Evolutionary conservation across 2,329 filamentous ascomycete species (phyloP).

Genomic region (Colletotrichum neosansevieriae): DNA sequence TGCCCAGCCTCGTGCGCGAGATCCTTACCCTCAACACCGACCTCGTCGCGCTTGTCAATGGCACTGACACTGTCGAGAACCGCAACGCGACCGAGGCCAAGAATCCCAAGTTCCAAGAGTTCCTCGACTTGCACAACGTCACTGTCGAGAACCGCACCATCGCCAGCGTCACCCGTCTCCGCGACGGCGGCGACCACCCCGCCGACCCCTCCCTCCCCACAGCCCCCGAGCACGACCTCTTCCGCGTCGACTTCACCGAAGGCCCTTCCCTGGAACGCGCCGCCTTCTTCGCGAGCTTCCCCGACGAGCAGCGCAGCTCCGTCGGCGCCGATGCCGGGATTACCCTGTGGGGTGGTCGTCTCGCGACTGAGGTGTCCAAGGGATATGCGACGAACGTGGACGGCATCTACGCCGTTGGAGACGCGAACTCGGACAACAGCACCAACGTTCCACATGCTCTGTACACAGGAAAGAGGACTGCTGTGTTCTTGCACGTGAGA

Average conservation of each 20-base stretch:
- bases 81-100: conserved; percentile 54
- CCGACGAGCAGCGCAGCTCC: conserved; percentile 59
- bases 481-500: conserved; percentile 66
- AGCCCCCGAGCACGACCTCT: conserved; percentile 64
- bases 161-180: conserved; percentile 58
- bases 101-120: conserved; percentile 61
- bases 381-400: conserved; percentile 63
- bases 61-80: conserved; percentile 62
- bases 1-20: conserved; percentile 61
- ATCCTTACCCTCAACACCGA: conserved; percentile 67
- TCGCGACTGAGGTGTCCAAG: conserved; percentile 55
- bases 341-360: conserved; percentile 55
- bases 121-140: conserved; percentile 63
- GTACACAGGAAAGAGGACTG: conserved; percentile 68
- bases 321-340: conserved; percentile 63
- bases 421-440: conserved; percentile 69
- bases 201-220: conserved; percentile 57
- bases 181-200: conserved; percentile 53
- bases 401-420: conserved; percentile 70
- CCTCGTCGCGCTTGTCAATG: conserved; percentile 70
- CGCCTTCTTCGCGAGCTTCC: conserved; percentile 65
- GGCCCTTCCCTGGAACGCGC: conserved; percentile 58
- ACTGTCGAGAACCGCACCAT: conserved; percentile 69
- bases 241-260: conserved; percentile 64
- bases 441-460: conserved; percentile 73